These are phyloP conservation scores for Dichomitus squalens DNA, from an alignment of 1,284 basidiomycete genomes.

Conservation along the genomic window DNA sequence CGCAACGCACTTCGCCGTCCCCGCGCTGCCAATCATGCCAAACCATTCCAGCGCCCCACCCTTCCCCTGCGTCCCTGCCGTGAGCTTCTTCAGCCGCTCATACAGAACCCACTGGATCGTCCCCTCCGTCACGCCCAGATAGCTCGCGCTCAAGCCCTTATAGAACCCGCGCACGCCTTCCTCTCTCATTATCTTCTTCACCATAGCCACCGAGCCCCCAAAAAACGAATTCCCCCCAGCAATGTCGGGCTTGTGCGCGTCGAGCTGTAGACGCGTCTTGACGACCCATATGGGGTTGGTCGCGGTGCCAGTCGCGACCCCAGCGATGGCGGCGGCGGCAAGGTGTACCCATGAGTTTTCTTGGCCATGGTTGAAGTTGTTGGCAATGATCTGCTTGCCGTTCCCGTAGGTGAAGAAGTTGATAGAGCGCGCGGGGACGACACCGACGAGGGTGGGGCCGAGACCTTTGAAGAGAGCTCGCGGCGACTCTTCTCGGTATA, in stretches of 20 bases:
- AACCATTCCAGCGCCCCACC: slow-evolving; percentile 67
- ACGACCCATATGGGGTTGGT: slow-evolving; percentile 99
- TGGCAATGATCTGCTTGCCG: slow-evolving; percentile 89
- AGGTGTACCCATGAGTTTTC: slow-evolving; percentile 91
- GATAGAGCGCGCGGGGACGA: slow-evolving; percentile 94
- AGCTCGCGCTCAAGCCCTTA: slow-evolving; percentile 92
- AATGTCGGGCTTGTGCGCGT: slow-evolving; percentile 21
- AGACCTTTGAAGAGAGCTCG: slow-evolving; percentile 94
- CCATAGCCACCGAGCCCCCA: slow-evolving; percentile 64
- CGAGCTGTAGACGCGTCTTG: slow-evolving; percentile 91
- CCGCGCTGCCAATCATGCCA: slow-evolving; percentile 89
- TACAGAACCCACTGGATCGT: slow-evolving; percentile 99
- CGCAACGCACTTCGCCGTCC: slow-evolving; percentile 92
- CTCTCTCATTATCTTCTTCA: slow-evolving; percentile 73
- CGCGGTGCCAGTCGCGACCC: slow-evolving; percentile 84
- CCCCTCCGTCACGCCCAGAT: slow-evolving; percentile 94
- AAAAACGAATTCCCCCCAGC: slow-evolving; percentile 37
- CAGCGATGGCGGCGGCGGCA: slow-evolving; percentile 83
- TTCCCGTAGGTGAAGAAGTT: slow-evolving; percentile 99
- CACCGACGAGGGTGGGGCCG: slow-evolving; percentile 93
- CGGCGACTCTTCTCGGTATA: slow-evolving; percentile 89
- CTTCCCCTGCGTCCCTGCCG: slow-evolving; percentile 52
- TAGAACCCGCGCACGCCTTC: slow-evolving; percentile 93
- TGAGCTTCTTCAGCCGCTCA: slow-evolving; percentile 78
- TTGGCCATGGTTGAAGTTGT: slow-evolving; percentile 78